Base-by-base conservation (phyloP, 2,329 filamentous ascomycete genomes). In the Cordyceps fumosorosea region DNA sequence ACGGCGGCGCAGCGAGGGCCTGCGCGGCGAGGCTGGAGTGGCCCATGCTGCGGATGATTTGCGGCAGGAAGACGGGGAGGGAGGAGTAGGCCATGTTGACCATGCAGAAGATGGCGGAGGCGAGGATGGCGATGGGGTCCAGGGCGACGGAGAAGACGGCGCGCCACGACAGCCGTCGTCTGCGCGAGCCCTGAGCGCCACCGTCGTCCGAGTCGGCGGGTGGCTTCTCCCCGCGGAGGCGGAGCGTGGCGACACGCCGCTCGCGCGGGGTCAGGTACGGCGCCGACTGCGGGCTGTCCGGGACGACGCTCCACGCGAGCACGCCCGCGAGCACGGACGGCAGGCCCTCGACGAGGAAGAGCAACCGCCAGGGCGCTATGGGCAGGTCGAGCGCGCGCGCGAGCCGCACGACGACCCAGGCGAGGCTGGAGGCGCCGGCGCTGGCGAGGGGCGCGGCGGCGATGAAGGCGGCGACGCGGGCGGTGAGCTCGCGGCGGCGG, bases 51-150 rank as follows among this genome's bases (percentile, higher is more conserved):
- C 80, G 78, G 53, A 96, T 82, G 65, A 96, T 91, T 26, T 89
- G 91, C 42, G 91, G 91, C 3, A 96, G 81, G 72, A 96, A 96
- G 55, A 95, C 90, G 3, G 92, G 92, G 71, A 96, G 86, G 24
- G 89, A 93, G 69, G 87, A 87, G 77, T 96, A 96, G 14, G 91
- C 89, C 72, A 96, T 89, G 74, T 96, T 96, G 70, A 89, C 87
- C 73, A 88, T 85, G 78, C 96, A 92, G 79, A 96, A 90, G 84
- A 96, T 96, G 67, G 84, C 75, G 1, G 91, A 88, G 5, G 89
- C 89, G 48, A 93, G 79, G 77, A 90, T 93, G 40, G 84, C 84
- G 66, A 86, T 87, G 0, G 89, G 87, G 73, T 91, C 89, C 51
- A 70, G 67, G 34, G 91, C 74, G 2, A 84, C 83, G 64, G 82